phyloP scores from a whole-genome alignment of 202 grass and related monocot species.

The Dendrocalamus latiflorus region DNA sequence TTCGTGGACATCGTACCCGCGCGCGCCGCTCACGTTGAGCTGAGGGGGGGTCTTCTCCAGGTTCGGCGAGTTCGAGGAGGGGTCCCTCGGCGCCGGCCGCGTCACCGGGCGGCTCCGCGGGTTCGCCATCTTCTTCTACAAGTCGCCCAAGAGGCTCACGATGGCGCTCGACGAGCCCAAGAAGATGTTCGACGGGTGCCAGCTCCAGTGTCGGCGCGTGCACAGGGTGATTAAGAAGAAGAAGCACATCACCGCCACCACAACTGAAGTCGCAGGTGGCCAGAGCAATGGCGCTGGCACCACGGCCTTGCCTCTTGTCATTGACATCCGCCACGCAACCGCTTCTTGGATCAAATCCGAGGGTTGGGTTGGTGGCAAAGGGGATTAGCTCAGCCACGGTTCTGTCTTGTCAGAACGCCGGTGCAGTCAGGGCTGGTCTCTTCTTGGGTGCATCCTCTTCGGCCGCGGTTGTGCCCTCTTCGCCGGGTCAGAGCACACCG shows the following conservation, averaged over 20 bases:
- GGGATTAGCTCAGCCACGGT: background rate
- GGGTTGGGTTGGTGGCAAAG: background rate
- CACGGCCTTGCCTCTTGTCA: background rate
- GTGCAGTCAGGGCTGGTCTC: background rate
- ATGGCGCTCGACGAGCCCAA: slow-evolving; percentile 49
- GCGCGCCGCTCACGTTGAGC: slow-evolving; percentile 9
- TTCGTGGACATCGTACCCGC: slow-evolving; percentile 44
- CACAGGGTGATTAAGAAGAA: slow-evolving; percentile 21
- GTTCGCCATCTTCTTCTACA: slow-evolving; percentile 52
- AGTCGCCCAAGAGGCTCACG: slow-evolving; percentile 32
- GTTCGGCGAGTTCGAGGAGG: slow-evolving; percentile 59
- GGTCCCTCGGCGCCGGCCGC: slow-evolving; percentile 34
- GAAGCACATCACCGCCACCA: background rate
- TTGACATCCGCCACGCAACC: slow-evolving; percentile 12
- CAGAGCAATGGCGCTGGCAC: background rate
- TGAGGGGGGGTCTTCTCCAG: slow-evolving; percentile 37
- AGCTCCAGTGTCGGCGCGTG: slow-evolving; percentile 48
- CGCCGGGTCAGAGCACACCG: background rate
- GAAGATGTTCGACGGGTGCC: slow-evolving; percentile 45
- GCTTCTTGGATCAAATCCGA: background rate
- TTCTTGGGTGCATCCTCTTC: background rate
- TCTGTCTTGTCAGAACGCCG: background rate
- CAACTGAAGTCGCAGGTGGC: background rate
- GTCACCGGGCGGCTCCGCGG: slow-evolving; percentile 33
- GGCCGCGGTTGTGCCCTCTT: background rate